A percentile compares a stretch with the other conserved stretches of the same genome.
Evolutionary conservation across 768 basidiomycete genomes (phyloP).

Genomic region (Tylopilus cervinicoccineus): DNA sequence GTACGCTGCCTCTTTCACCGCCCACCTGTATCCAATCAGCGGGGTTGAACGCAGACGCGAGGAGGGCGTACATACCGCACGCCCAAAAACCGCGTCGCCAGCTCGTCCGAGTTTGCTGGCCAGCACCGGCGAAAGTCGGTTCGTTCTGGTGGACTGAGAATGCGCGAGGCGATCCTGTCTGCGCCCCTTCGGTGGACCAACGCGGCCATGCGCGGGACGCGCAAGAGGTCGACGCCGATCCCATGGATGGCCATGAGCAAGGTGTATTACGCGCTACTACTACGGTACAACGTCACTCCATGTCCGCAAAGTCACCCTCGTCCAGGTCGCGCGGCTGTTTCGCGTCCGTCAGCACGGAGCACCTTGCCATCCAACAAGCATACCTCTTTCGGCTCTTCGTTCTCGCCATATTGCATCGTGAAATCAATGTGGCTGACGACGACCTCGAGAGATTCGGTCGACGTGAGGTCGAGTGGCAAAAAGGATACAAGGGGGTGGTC

Average conservation of each 20-base stretch:
- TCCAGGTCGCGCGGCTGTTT: constrained; percentile 86
- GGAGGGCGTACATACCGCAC: constrained; percentile 50
- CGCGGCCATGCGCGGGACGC: constrained; percentile 58
- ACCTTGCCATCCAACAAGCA: constrained; percentile 12
- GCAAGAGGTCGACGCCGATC: constrained; percentile 72
- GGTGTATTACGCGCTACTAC: neutral
- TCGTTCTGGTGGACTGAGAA: constrained; percentile 53
- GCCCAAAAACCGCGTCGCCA: constrained; percentile 51
- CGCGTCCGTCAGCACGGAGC: constrained; percentile 11
- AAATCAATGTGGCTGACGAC: constrained; percentile 96
- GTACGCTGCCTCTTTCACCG: constrained; percentile 82
- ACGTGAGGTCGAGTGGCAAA: constrained; percentile 87
- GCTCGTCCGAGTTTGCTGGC: constrained; percentile 8
- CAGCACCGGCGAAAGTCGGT: constrained; percentile 24
- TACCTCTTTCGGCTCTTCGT: constrained; percentile 95
- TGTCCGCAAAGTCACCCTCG: constrained; percentile 82
- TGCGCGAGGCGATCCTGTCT: constrained; percentile 50
- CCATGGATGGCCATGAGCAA: constrained; percentile 59
- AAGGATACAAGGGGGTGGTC: constrained; percentile 98
- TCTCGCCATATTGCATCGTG: constrained; percentile 98
- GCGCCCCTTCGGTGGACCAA: constrained; percentile 48
- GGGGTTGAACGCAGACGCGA: neutral
- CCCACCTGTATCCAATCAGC: constrained; percentile 53
- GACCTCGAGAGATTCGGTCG: constrained; percentile 83
- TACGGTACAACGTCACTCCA: constrained; percentile 42